Conservation (phyloP, 768 basidiomycete species). For the Termitomyces sp. region DNA sequence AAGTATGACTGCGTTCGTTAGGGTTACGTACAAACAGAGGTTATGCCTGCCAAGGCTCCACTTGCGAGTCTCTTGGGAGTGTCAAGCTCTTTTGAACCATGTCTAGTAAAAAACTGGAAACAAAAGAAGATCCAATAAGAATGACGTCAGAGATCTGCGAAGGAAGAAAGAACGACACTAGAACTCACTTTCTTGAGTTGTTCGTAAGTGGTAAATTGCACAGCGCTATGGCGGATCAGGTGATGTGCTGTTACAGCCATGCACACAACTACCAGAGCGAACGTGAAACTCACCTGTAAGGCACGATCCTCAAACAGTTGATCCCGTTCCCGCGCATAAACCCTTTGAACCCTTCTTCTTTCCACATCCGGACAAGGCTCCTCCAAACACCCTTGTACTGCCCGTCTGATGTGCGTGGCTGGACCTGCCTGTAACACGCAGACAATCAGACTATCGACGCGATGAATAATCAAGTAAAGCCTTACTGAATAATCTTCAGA, state of each 20-base stretch:
- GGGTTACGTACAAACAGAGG: constrained; percentile 76
- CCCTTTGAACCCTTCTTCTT: constrained; percentile 88
- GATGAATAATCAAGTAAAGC: constrained; percentile 8
- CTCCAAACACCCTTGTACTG: constrained; percentile 85
- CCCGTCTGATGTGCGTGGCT: constrained; percentile 52
- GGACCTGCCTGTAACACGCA: constrained; percentile 72
- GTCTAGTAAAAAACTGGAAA: constrained; percentile 58
- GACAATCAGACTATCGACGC: constrained; percentile 4
- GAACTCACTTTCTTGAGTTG: constrained; percentile 74
- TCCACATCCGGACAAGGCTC: constrained; percentile 85
- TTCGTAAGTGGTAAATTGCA: constrained; percentile 87
- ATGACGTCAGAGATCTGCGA: constrained; percentile 25
- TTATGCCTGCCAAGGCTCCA: constrained; percentile 90
- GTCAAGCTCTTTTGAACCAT: constrained; percentile 74
- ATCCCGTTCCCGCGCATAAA: constrained; percentile 90
- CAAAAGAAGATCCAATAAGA: neutral
- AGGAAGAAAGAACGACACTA: neutral
- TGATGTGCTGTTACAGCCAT: neutral
- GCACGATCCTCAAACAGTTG: constrained; percentile 89
- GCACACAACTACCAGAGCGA: neutral
- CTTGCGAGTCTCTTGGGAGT: constrained; percentile 82
- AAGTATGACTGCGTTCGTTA: neutral
- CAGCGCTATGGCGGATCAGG: constrained; percentile 43
- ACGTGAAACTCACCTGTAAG: constrained; percentile 53
- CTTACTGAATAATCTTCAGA: constrained; percentile 95